Evolutionary conservation across 257 asterid species (phyloP).

Genomic region (Capsicum baccatum): DNA sequence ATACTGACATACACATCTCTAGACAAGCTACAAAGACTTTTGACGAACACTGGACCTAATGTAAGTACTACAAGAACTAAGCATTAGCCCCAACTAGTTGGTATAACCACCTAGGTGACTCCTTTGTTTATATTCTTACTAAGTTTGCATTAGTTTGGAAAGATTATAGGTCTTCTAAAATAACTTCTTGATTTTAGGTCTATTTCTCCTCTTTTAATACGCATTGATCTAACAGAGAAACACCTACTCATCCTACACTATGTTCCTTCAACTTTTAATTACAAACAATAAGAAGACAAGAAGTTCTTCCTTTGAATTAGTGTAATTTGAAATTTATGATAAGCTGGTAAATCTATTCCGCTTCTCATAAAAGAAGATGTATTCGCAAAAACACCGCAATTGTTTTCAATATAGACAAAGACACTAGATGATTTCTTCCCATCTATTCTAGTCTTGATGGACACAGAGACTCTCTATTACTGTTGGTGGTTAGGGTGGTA

Average conservation of each 20-base stretch:
- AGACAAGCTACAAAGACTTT: background rate
- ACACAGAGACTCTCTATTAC: background rate
- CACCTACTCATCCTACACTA: background rate
- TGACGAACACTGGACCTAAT: background rate
- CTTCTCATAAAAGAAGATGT: background rate
- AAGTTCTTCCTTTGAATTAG: background rate
- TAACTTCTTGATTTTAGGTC: background rate
- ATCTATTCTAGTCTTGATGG: background rate
- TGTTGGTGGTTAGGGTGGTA: no score
- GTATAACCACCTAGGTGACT: background rate
- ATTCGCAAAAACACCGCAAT: background rate
- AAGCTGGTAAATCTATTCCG: slow-evolving; percentile 1
- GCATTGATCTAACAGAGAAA: background rate
- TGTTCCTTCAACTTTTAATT: background rate
- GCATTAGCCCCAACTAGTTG: background rate
- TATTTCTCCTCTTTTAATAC: background rate
- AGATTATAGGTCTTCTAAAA: background rate
- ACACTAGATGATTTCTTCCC: background rate
- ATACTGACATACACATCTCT: background rate
- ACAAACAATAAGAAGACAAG: background rate
- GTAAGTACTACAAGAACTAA: background rate
- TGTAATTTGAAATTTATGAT: background rate
- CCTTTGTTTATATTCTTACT: background rate
- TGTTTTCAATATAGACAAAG: background rate
- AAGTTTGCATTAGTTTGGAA: background rate